Evolutionary conservation across 768 basidiomycete species (phyloP).

Genomic region (Strobilomyces dryophilus): DNA sequence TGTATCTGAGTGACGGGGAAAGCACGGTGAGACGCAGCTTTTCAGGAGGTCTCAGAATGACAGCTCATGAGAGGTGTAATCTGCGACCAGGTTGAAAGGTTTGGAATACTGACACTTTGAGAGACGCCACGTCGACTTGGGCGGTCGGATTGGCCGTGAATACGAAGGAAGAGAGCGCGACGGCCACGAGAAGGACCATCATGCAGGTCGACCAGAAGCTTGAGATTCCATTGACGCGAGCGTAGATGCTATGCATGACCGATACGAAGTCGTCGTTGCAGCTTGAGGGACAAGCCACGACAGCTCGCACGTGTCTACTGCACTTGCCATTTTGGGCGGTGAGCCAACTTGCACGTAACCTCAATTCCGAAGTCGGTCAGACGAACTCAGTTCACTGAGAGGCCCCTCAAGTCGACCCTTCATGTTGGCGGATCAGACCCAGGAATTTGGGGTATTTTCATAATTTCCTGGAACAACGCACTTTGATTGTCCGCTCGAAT

Average conservation of each 20-base stretch:
- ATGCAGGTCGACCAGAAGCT: conserved; percentile 70
- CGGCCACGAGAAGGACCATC: conserved; percentile 64
- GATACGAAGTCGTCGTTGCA: not conserved
- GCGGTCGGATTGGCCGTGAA: conserved; percentile 58
- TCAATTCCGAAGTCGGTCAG: not conserved
- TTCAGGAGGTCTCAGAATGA: conserved; percentile 8
- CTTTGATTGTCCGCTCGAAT: not conserved
- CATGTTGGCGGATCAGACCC: not conserved
- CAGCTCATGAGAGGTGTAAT: conserved; percentile 9
- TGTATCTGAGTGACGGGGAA: conserved; percentile 34
- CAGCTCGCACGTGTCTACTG: conserved; percentile 7
- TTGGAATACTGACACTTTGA: conserved; percentile 69
- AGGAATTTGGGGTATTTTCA: conserved; percentile 7
- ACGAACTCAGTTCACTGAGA: conserved; percentile 6
- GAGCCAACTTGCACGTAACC: not conserved
- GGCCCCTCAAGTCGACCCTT: conserved; percentile 8
- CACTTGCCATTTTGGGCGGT: conserved; percentile 10
- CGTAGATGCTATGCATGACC: conserved; percentile 64
- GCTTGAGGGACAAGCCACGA: not conserved
- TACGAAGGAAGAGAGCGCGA: conserved; percentile 71
- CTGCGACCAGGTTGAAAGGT: not conserved
- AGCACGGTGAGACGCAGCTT: conserved; percentile 11
- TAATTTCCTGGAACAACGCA: not conserved
- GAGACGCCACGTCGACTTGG: conserved; percentile 50
- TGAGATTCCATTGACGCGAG: conserved; percentile 71